Evolutionary conservation across 108 stramenopile species (phyloP).

Genomic region (Nitzschia sp.): DNA sequence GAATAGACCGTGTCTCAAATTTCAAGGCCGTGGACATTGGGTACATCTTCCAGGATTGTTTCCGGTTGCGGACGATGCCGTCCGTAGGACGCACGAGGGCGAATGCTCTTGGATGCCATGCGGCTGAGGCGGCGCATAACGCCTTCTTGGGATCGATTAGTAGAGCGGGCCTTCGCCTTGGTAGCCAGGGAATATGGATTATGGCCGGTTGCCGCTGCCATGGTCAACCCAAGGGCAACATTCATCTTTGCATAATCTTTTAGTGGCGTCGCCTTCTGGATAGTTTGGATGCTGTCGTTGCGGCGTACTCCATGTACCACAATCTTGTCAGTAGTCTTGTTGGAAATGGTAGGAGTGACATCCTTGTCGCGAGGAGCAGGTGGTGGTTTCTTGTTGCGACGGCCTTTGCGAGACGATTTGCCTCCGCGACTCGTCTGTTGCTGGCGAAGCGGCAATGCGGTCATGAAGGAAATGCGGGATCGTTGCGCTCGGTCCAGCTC

Average conservation of each 20-base stretch:
- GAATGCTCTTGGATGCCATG: conserved; percentile 8
- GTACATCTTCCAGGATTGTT: neutral
- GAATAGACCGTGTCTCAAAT: neutral
- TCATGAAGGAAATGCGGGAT: neutral
- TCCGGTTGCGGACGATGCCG: neutral
- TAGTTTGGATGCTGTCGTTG: neutral
- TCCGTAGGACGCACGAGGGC: neutral
- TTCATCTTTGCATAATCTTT: neutral
- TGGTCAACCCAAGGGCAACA: neutral
- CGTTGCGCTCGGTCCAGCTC: neutral
- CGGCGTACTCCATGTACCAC: neutral
- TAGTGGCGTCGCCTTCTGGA: neutral
- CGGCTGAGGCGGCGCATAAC: conserved; percentile 11
- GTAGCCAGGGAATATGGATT: neutral
- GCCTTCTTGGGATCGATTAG: neutral
- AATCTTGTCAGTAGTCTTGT: neutral
- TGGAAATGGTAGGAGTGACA: conserved; percentile 11
- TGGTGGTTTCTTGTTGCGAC: neutral
- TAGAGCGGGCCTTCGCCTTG: neutral
- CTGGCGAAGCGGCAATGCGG: neutral
- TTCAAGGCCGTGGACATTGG: neutral
- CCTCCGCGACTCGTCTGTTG: neutral
- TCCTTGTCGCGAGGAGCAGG: neutral
- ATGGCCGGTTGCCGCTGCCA: neutral
- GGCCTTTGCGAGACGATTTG: neutral